Conservation (phyloP, 148 eudicot genomes). For the Cornus florida region DNA sequence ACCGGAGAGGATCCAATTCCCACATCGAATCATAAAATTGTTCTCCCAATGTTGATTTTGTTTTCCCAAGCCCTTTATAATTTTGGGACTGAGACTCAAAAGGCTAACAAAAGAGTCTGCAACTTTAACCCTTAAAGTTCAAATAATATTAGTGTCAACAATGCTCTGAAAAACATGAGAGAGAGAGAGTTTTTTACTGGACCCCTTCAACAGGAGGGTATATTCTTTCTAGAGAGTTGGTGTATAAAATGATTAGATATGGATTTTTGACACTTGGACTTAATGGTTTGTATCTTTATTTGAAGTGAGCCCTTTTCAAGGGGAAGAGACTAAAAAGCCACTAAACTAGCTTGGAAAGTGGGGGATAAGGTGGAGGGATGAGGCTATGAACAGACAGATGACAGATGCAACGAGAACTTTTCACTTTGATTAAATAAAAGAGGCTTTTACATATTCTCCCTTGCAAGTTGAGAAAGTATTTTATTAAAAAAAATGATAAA, state of each 20-base stretch:
- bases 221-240: not conserved
- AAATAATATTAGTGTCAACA: not conserved
- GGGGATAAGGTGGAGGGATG: not conserved
- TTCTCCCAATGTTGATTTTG: not conserved
- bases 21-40: too few species aligned
- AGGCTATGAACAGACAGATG: not conserved
- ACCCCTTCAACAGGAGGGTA: too few species aligned
- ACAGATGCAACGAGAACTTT: not conserved
- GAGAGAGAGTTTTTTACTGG: too few species aligned
- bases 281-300: not conserved
- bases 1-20: too few species aligned
- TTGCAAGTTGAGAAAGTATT: too few species aligned
- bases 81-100: not conserved
- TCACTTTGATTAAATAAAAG: too few species aligned
- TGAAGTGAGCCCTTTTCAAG: not conserved
- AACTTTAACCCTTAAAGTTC: too few species aligned
- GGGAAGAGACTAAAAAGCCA: not conserved
- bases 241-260: not conserved
- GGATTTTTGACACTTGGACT: not conserved
- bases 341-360: not conserved
- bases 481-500: too few species aligned
- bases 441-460: too few species aligned
- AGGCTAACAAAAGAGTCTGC: not conserved
- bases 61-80: not conserved
- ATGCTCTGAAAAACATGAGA: too few species aligned